Evolutionary conservation across 345 rosid genomes (phyloP), one percentile per base, ranked within the genome.

Genomic region (Brassica nigra): DNA sequence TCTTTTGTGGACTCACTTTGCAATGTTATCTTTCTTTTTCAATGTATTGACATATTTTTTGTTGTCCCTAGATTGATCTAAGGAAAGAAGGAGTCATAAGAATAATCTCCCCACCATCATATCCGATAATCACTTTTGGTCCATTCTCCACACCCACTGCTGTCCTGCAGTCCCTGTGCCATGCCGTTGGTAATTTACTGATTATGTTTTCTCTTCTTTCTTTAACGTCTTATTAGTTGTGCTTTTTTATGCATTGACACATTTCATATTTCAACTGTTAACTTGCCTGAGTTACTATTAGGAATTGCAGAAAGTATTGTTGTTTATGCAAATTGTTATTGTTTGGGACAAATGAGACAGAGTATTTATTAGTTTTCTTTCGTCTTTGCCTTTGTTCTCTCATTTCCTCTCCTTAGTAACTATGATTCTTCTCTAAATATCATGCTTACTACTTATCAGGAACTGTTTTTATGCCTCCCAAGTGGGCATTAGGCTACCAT

Each of bases 401-500:
- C 7, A 27, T 49, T 11, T 2, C 4, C 14, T 31, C 55, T 73
- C 16, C 65, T n/a, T 67, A 6, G 58, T 61, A 47, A 47, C 27
- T 15, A 27, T 28, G 6, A 0, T 42, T 68, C 30, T 67, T 11
- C 15, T 10, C 55, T 27, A 1, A 15, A 16, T 44, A 47, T 47
- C 15, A 52, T 52, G n/a, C 6, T 61, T 61, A 37, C 69, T 67
- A 64, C 74, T 62, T 29, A 3, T 71, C 79, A 94, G 97, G 97
- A 78, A 89, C 95, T 39, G 85, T 89, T 28, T 92, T 92, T 83
- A 94, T 94, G 97, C 97, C 97, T 66, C 97, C 98, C 39, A 92
- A 90, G 85, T 94, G 98, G 98, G 87, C 98, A 47, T 78, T 94
- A 63, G 98, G 98, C 62, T 94, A 92, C 83, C 98, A 94, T 3